Evolutionary conservation across 2,329 filamentous ascomycete species (phyloP).

Genomic region (Fusarium lyarnte): DNA sequence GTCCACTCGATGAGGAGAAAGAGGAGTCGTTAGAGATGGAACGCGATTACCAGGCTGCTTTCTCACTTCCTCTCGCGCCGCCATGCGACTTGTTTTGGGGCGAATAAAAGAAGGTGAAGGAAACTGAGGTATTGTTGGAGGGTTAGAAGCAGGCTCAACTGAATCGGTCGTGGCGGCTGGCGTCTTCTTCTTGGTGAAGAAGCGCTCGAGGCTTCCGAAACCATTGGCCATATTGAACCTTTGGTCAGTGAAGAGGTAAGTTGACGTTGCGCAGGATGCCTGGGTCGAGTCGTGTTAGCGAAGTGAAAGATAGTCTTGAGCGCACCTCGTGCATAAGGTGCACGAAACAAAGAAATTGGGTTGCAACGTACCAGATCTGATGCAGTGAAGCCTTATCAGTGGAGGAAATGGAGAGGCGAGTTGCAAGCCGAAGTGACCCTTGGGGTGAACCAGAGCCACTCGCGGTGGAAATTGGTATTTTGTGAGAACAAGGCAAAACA

Average conservation of each 20-base stretch:
- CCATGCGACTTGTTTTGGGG: conserved; percentile 64
- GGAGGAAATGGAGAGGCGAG: conserved; percentile 12
- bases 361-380: conserved; percentile 31
- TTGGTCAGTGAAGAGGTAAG: conserved; percentile 42
- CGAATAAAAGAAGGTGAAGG: conserved; percentile 65
- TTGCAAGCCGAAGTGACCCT: conserved; percentile 18
- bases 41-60: conserved; percentile 44
- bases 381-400: conserved; percentile 3
- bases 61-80: conserved; percentile 61
- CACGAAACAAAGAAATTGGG: conserved; percentile 15
- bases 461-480: conserved; percentile 24
- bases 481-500: conserved; percentile 24
- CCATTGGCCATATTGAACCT: conserved; percentile 55
- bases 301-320: conserved; percentile 12
- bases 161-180: conserved; percentile 39
- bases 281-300: conserved; percentile 38
- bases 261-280: conserved; percentile 38
- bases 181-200: conserved; percentile 59
- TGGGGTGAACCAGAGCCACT: conserved; percentile 35
- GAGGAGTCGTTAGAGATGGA: conserved; percentile 41
- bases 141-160: conserved; percentile 33
- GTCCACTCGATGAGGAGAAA: conserved; percentile 29
- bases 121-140: conserved; percentile 52
- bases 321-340: conserved; percentile 13
- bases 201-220: conserved; percentile 60